Conservation (phyloP, 179 eudicot species). For the Pouteria campechiana region DNA sequence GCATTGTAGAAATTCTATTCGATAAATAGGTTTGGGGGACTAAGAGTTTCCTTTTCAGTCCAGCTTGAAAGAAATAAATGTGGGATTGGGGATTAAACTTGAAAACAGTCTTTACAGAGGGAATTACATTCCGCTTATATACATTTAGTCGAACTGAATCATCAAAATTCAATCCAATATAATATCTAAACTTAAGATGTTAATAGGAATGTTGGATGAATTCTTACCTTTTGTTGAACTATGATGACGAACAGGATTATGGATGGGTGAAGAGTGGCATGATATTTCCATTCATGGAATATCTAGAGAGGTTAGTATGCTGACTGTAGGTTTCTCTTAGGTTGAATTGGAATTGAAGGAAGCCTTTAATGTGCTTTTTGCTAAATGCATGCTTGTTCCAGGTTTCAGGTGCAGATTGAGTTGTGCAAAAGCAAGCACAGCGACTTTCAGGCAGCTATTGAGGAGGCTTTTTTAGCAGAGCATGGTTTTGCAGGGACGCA, state of each 20-base stretch:
- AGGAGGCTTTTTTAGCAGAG: constrained; percentile 93
- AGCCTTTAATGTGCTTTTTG: too few species aligned
- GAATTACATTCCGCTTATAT: constrained; percentile 10
- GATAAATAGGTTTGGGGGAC: too few species aligned
- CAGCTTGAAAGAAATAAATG: too few species aligned
- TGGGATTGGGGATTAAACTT: too few species aligned
- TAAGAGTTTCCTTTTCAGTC: too few species aligned
- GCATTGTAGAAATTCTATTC: too few species aligned
- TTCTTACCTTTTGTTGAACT: constrained; percentile 2
- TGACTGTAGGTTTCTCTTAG: neutral
- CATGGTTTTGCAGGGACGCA: constrained; percentile 74
- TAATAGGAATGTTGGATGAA: constrained; percentile 8
- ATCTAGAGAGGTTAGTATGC: constrained; percentile 55
- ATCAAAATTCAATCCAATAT: too few species aligned
- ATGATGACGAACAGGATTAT: constrained; percentile 60
- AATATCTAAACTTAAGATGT: too few species aligned
- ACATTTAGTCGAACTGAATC: too few species aligned
- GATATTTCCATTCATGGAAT: constrained; percentile 69
- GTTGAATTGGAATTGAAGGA: too few species aligned
- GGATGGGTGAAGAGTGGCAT: constrained; percentile 81
- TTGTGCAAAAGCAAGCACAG: constrained; percentile 45
- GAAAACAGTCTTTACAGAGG: too few species aligned
- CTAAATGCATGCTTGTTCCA: constrained; percentile 16
- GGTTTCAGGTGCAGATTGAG: constrained; percentile 84
- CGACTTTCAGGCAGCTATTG: constrained; percentile 73